Base-by-base conservation (phyloP, 2,329 filamentous ascomycete species). In the Xylariaceae sp. region DNA sequence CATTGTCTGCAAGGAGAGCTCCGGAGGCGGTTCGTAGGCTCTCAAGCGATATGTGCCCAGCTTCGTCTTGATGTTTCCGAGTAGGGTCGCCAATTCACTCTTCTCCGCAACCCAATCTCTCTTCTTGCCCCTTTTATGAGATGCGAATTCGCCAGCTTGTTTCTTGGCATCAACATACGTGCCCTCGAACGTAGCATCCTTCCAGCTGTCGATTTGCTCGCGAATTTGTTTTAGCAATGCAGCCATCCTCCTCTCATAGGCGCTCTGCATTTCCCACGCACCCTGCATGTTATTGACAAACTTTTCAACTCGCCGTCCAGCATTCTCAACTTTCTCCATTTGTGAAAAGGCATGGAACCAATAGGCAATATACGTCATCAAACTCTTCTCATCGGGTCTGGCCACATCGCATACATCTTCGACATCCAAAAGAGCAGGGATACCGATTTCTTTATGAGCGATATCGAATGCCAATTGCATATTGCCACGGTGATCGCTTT, bases 311-410 rank as follows among this genome's bases (percentile, higher is more conserved):
- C 94, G 84, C 55, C 94, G 84, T 5, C 94, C 94, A 4, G 94
- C 94, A 68, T 99, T 99, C 72, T 99, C 94, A 9, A 99, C 94
- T 69, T 93, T 89, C 74, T 99, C 94, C 86, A 99, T 95, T 67
- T 97, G 93, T 31, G 93, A 97, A 70, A 99, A 99, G 63, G 94
- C 94, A 69, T 99, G 94, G 80, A 99, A 99, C 94, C 94, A 99
- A 77, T 99, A 99, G 59, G 94, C 94, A 64, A 99, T 99, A 71
- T 99, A 99, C 1, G 94, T 99, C 94, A 99, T 99, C 68, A 99
- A 80, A 69, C 89, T 95, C 63, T 90, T 87, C 73, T 99, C 94
- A 69, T 99, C 94, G 19, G 94, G 94, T 74, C 94, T 95, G 19
- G 91, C 82, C 28, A 99, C 93, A 69, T 99, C 94, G 70, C 90